phyloP scores from a whole-genome alignment of 805 yeast genomes.

The Yamadazyma phyllophila region DNA sequence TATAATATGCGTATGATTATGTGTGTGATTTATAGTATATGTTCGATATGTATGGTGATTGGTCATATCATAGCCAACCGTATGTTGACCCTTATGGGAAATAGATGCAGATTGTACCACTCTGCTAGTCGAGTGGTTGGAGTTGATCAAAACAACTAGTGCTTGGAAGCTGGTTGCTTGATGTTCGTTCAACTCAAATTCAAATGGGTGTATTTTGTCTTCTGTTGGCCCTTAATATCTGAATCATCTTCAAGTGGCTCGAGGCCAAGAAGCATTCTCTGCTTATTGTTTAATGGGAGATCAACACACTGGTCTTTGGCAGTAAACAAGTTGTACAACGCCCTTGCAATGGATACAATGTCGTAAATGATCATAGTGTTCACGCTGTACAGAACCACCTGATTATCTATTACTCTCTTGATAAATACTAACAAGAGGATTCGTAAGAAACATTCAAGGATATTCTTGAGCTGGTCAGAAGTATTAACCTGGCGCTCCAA shows the following conservation, averaged over 20 bases:
- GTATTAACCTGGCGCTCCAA: conserved; percentile 43
- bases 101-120: no score
- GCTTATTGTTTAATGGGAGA: conserved; percentile 46
- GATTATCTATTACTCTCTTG: conserved; percentile 9
- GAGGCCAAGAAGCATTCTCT: conserved; percentile 47
- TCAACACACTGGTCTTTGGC: conserved; percentile 52
- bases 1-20: no score
- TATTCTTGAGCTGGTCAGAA: conserved; percentile 31
- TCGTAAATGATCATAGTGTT: neutral
- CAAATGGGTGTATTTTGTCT: neutral
- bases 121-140: no score
- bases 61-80: no score
- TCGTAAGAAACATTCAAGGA: conserved; percentile 26
- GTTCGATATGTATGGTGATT: no score
- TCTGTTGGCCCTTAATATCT: neutral
- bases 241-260: conserved; percentile 11
- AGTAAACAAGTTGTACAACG: neutral
- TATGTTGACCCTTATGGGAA: no score
- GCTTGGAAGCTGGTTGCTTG: no score
- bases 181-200: neutral
- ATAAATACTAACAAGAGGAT: conserved; percentile 20
- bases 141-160: no score
- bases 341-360: neutral
- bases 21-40: no score
- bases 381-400: neutral